A percentile compares a stretch with the other conserved stretches of the same genome.
Conservation (phyloP, 1,139 yeast species). For the Oligophagozyma castellii region DNA sequence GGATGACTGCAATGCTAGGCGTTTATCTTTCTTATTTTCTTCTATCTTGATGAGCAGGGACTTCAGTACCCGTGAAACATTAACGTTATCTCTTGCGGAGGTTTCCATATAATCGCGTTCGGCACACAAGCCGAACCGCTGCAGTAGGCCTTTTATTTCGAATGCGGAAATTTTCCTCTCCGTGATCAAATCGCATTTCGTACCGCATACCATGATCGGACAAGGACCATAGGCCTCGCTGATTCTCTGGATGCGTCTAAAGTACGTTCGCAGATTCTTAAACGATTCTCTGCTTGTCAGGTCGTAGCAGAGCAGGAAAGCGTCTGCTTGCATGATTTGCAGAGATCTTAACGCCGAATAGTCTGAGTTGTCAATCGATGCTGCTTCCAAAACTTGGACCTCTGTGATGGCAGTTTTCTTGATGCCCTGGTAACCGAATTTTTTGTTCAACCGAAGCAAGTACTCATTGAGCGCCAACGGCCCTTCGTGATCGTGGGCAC, state of each 20-base stretch:
- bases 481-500: no score
- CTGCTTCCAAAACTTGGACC: conserved; percentile 15
- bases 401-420: conserved; percentile 9
- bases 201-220: conserved; percentile 15
- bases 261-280: conserved; percentile 9
- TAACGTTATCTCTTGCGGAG: conserved; percentile 14
- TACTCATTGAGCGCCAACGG: no score
- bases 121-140: conserved; percentile 8
- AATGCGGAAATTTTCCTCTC: conserved; percentile 7
- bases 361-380: conserved; percentile 13
- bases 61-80: conserved; percentile 8
- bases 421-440: no score
- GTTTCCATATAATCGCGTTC: conserved; percentile 12
- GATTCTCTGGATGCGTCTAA: conserved; percentile 11
- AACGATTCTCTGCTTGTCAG: conserved; percentile 12
- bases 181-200: conserved; percentile 12
- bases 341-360: conserved; percentile 12
- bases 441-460: no score
- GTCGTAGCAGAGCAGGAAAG: conserved; percentile 19
- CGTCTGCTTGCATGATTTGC: conserved; percentile 20
- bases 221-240: conserved; percentile 8
- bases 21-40: not conserved
- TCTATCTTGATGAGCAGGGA: not conserved
- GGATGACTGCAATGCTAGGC: no score
- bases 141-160: conserved; percentile 4